A percentile compares a stretch with the other conserved stretches of the same genome.
Evolutionary conservation across 2,329 filamentous ascomycete species (phyloP).

Genomic region (Penicillium brasilianum): DNA sequence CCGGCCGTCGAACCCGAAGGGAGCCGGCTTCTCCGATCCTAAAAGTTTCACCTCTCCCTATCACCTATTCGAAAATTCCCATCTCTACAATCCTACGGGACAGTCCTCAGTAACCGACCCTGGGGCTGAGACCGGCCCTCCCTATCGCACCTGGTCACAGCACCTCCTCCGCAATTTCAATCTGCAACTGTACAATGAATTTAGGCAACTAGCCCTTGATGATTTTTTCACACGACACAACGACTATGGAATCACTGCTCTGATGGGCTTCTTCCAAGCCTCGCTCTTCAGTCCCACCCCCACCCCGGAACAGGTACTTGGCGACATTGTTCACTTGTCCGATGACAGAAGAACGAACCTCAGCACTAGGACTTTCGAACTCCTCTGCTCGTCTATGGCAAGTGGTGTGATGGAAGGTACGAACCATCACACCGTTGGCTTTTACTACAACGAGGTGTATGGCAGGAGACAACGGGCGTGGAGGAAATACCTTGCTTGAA

Average conservation of each 20-base stretch:
- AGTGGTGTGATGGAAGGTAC: conserved; percentile 59
- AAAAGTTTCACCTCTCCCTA: conserved; percentile 37
- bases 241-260: conserved; percentile 63
- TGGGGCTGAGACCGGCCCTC: conserved; percentile 59
- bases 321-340: conserved; percentile 62
- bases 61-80: conserved; percentile 56
- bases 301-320: conserved; percentile 59
- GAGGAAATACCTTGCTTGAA: conserved; percentile 45
- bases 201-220: conserved; percentile 68
- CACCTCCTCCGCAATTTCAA: conserved; percentile 77
- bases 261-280: conserved; percentile 69
- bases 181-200: conserved; percentile 74
- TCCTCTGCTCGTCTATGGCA: conserved; percentile 12
- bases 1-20: conserved; percentile 8
- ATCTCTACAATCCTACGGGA: conserved; percentile 56
- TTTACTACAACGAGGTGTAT: conserved; percentile 20
- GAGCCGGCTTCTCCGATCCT: not conserved
- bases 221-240: conserved; percentile 61
- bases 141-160: conserved; percentile 77
- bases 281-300: conserved; percentile 57
- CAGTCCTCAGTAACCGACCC: conserved; percentile 42
- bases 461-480: conserved; percentile 17
- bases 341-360: conserved; percentile 19
- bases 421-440: conserved; percentile 49
- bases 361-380: conserved; percentile 1